Evolutionary conservation across 2,329 filamentous ascomycete genomes (phyloP).

Genomic region (Phaeosphaeriaceae sp.): DNA sequence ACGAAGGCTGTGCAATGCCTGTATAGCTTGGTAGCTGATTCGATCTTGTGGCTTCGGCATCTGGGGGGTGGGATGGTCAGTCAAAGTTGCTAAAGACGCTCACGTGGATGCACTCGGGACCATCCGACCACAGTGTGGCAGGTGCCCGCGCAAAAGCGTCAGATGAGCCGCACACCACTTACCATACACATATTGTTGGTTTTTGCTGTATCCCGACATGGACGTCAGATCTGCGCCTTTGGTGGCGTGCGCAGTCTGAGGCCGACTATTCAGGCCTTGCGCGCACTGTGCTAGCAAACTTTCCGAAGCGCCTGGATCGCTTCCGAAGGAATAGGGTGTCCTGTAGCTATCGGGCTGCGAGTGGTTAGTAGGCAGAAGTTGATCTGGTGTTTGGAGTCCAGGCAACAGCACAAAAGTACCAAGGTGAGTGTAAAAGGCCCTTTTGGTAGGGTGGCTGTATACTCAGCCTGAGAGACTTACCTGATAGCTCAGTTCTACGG

Average conservation of each 20-base stretch:
- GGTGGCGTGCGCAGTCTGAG: slow-evolving; percentile 55
- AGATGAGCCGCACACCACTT: slow-evolving; percentile 59
- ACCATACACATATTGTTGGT: slow-evolving; percentile 82
- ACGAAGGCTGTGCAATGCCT: slow-evolving; percentile 58
- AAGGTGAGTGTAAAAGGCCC: slow-evolving; percentile 22
- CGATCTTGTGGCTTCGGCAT: slow-evolving; percentile 66
- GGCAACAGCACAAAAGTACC: slow-evolving; percentile 33
- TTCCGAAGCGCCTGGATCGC: slow-evolving; percentile 27
- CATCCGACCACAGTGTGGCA: slow-evolving; percentile 46
- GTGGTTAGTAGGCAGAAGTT: slow-evolving; percentile 38
- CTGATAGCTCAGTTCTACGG: slow-evolving; percentile 44
- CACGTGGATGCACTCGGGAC: slow-evolving; percentile 47
- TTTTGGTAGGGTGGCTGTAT: slow-evolving; percentile 9
- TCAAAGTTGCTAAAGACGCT: slow-evolving; percentile 45
- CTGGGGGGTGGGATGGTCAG: slow-evolving; percentile 58
- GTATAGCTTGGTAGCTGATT: slow-evolving; percentile 63
- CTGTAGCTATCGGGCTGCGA: slow-evolving; percentile 42
- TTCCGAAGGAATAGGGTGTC: slow-evolving; percentile 37
- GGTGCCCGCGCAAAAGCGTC: slow-evolving; percentile 43
- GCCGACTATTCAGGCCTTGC: slow-evolving; percentile 53
- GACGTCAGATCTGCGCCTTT: slow-evolving; percentile 62
- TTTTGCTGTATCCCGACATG: slow-evolving; percentile 84
- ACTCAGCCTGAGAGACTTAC: slow-evolving; percentile 27
- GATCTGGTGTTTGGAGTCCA: slow-evolving; percentile 28
- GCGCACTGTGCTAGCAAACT: slow-evolving; percentile 38